Conservation (phyloP, 176 grass and related monocot genomes). For the Aegilops umbellulata region DNA sequence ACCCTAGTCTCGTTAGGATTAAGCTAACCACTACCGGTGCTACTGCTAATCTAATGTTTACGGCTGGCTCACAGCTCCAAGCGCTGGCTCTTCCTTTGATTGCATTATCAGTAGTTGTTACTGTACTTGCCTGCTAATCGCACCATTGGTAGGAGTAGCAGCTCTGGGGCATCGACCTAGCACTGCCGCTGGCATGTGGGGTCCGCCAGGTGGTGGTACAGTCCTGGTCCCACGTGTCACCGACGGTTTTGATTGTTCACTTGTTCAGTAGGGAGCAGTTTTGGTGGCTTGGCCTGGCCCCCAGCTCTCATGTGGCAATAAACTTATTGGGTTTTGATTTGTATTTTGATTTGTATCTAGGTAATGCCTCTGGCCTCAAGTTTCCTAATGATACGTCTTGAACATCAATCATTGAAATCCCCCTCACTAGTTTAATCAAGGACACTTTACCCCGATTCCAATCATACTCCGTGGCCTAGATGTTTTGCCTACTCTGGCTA, state of each 20-base stretch:
- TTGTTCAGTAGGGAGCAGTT: neutral
- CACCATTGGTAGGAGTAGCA: too few relatives aligned
- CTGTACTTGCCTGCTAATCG: too few relatives aligned
- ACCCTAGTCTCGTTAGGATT: neutral
- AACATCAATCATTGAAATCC: conserved; percentile 63
- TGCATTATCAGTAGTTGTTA: neutral
- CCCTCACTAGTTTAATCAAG: conserved; percentile 25
- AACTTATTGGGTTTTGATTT: conserved; percentile 34
- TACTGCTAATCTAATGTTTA: conserved; percentile 6
- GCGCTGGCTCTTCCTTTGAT: conserved; percentile 33
- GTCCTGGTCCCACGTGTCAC: neutral
- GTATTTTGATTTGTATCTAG: conserved; percentile 34
- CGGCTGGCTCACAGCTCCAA: conserved; percentile 63
- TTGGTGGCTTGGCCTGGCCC: neutral
- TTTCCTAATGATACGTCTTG: conserved; percentile 53
- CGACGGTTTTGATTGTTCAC: neutral
- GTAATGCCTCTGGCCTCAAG: conserved; percentile 38
- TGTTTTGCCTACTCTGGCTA: conserved; percentile 21
- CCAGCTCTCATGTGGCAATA: conserved; percentile 27
- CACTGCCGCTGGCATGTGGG: neutral
- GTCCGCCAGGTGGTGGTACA: neutral
- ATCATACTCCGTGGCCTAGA: neutral
- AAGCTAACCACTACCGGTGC: neutral
- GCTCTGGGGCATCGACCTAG: too few relatives aligned
- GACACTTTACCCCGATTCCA: conserved; percentile 16